Conservation (phyloP, 768 basidiomycete genomes). For the Rhizopogon salebrosus region DNA sequence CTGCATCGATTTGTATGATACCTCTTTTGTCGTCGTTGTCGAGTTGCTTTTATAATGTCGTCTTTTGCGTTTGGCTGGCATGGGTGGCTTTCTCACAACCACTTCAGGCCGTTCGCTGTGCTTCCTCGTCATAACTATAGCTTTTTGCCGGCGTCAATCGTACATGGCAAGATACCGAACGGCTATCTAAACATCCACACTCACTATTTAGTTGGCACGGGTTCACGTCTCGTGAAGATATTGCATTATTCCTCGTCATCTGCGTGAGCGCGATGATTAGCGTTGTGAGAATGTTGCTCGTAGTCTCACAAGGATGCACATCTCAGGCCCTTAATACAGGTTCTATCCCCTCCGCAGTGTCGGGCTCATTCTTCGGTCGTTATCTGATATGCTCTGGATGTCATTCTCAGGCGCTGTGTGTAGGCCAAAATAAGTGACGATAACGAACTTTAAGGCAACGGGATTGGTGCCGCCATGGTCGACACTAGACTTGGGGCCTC, state of each 20-base stretch:
- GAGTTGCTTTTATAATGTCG: constrained; percentile 6
- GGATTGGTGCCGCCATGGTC: neutral
- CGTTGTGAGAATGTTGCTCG: constrained; percentile 3
- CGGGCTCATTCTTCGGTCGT: neutral
- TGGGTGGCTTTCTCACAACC: neutral
- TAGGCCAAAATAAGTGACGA: neutral
- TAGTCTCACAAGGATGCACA: neutral
- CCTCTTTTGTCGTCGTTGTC: constrained; percentile 5
- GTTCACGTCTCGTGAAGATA: neutral
- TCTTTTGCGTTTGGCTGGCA: neutral
- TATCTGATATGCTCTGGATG: neutral
- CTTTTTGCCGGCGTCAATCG: neutral
- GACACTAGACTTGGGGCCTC: neutral
- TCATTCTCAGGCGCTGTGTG: neutral
- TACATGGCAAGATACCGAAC: neutral
- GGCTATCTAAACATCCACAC: neutral
- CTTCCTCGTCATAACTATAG: neutral
- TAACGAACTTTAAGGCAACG: neutral
- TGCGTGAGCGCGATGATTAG: neutral
- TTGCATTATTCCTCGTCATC: constrained; percentile 3
- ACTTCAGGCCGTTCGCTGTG: neutral
- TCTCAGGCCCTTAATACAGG: neutral
- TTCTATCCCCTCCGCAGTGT: neutral
- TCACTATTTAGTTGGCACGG: constrained; percentile 2
- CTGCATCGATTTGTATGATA: constrained; percentile 2